A percentile compares a stretch with the other conserved stretches of the same genome.
Evolutionary conservation across 192 early-diverging fungal species (phyloP).

Genomic region (Phycomyces nitens): DNA sequence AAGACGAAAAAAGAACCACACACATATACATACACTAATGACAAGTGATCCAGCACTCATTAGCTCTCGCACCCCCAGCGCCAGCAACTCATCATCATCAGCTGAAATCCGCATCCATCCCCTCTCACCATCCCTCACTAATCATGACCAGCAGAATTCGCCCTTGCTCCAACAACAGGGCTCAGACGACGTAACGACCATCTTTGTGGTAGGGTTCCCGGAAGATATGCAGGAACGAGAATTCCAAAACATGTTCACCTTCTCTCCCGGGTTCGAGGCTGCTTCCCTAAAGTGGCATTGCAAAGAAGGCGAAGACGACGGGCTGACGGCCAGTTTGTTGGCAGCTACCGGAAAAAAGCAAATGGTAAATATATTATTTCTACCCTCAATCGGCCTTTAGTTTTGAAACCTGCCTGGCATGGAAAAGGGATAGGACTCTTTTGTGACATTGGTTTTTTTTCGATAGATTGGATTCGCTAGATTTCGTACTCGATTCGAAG

Average conservation of each 20-base stretch:
- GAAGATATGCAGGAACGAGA: constrained; percentile 99
- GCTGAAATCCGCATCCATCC: constrained; percentile 14
- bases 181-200: constrained; percentile 92
- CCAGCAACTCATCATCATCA: neutral
- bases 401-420: no score
- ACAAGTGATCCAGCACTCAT: constrained; percentile 13
- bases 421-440: neutral
- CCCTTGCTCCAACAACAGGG: constrained; percentile 10
- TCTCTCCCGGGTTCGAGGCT: constrained; percentile 95
- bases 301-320: constrained; percentile 60
- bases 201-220: constrained; percentile 99
- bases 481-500: constrained; percentile 86
- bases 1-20: no score
- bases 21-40: no score
- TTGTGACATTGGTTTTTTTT: constrained; percentile 1
- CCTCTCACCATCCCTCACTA: constrained; percentile 13
- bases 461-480: constrained; percentile 96
- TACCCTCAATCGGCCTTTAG: no score
- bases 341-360: constrained; percentile 18
- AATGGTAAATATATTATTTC: constrained; percentile 25
- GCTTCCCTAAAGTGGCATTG: constrained; percentile 91
- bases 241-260: constrained; percentile 99
- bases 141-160: neutral
- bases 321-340: constrained; percentile 31
- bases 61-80: neutral